A percentile compares a stretch with the other conserved stretches of the same genome.
Evolutionary conservation across 1,284 basidiomycete genomes (phyloP).

Genomic region (Ceratobasidium theobromae): DNA sequence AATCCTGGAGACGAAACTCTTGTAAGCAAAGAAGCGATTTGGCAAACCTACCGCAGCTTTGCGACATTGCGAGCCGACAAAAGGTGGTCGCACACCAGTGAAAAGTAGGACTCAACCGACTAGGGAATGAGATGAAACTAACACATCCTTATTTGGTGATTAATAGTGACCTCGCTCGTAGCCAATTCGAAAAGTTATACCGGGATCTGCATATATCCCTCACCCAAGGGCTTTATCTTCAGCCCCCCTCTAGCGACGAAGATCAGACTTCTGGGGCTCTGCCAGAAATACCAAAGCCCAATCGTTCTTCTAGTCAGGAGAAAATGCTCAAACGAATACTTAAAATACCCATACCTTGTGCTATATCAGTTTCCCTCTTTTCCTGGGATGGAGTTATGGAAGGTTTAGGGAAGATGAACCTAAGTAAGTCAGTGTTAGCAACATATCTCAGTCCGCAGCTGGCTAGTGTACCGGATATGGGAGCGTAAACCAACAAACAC

Average conservation of each 20-base stretch:
- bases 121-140: not conserved
- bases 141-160: not conserved
- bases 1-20: constrained; percentile 57
- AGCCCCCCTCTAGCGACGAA: constrained; percentile 51
- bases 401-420: constrained; percentile 77
- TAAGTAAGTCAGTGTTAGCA: constrained; percentile 53
- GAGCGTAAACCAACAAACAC: too few relatives aligned
- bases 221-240: constrained; percentile 59
- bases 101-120: constrained; percentile 7
- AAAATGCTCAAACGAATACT: constrained; percentile 60
- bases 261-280: not conserved
- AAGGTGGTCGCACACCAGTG: constrained; percentile 33
- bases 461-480: too few relatives aligned
- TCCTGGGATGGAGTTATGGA: constrained; percentile 71
- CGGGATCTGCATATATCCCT: not conserved
- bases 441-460: not conserved
- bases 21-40: constrained; percentile 61
- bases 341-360: constrained; percentile 51
- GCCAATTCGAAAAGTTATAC: constrained; percentile 1
- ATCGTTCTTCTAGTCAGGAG: not conserved
- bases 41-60: constrained; percentile 33
- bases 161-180: constrained; percentile 6
- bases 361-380: constrained; percentile 53
- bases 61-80: not conserved
- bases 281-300: not conserved